Evolutionary conservation across 805 yeast genomes (phyloP).

Genomic region (Teunomyces pallodes): DNA sequence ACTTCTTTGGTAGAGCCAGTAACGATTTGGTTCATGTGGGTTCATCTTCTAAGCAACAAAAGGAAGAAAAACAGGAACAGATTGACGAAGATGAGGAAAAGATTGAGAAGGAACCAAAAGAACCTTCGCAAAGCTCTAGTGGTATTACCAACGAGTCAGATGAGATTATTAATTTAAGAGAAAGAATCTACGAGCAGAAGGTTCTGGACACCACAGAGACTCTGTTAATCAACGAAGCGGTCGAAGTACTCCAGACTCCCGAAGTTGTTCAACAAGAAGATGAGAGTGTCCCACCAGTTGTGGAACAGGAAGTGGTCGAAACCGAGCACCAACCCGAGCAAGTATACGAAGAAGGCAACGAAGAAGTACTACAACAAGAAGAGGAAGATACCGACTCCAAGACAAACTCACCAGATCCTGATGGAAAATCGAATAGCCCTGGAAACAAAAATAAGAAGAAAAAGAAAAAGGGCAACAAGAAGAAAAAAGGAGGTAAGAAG

Average conservation of each 20-base stretch:
- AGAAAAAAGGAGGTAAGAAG: constrained; percentile 5
- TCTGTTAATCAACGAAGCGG: neutral
- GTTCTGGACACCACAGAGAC: neutral
- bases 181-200: constrained; percentile 27
- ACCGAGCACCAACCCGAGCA: constrained; percentile 5
- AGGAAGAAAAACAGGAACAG: constrained; percentile 5
- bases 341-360: constrained; percentile 5
- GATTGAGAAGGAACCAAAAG: constrained; percentile 6
- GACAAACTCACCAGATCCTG: constrained; percentile 1
- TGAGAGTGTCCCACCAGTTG: neutral
- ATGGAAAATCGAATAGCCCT: neutral
- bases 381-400: neutral
- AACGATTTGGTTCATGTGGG: constrained; percentile 23
- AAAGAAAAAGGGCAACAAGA: constrained; percentile 4
- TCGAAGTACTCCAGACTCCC: constrained; percentile 1
- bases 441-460: neutral
- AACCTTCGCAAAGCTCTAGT: constrained; percentile 5
- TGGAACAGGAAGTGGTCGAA: constrained; percentile 1
- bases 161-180: constrained; percentile 33
- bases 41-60: constrained; percentile 23
- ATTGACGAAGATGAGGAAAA: constrained; percentile 10
- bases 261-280: neutral
- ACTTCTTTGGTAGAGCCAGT: constrained; percentile 52
- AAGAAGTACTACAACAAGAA: neutral
- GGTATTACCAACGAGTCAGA: constrained; percentile 30